These are phyloP conservation scores for Lolium perenne DNA, from an alignment of 176 grass and related monocot genomes.

Conservation along the genomic window DNA sequence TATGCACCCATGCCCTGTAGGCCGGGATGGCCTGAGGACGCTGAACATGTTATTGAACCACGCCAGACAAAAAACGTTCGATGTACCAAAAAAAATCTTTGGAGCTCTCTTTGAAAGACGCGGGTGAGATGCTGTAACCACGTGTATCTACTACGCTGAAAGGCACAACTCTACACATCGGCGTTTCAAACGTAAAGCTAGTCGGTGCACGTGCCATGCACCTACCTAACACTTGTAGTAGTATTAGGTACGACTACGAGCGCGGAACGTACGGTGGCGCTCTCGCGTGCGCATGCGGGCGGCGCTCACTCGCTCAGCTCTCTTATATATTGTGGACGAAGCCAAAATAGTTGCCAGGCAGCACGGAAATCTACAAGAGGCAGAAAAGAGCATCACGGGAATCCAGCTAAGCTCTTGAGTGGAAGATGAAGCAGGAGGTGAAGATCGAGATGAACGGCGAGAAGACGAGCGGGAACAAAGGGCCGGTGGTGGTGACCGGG, in stretches of 20 bases:
- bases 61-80: no score
- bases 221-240: conserved; percentile 2
- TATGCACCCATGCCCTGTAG: no score
- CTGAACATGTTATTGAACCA: no score
- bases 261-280: not conserved
- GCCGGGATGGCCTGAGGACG: no score
- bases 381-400: not conserved
- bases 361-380: not conserved
- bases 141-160: not conserved
- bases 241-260: not conserved
- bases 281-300: not conserved
- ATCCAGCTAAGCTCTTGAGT: not conserved
- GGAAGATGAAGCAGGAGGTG: not conserved
- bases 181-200: conserved; percentile 15
- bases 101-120: no score
- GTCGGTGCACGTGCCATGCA: conserved; percentile 19
- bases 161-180: not conserved
- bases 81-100: no score
- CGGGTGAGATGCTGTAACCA: not conserved
- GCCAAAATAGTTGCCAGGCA: not conserved
- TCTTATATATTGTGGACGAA: not conserved
- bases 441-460: not conserved
- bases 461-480: conserved; percentile 34
- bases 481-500: conserved; percentile 80
- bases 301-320: not conserved